phyloP scores from a whole-genome alignment of 164 flowering plant species.

The Chimonanthus salicifolius region DNA sequence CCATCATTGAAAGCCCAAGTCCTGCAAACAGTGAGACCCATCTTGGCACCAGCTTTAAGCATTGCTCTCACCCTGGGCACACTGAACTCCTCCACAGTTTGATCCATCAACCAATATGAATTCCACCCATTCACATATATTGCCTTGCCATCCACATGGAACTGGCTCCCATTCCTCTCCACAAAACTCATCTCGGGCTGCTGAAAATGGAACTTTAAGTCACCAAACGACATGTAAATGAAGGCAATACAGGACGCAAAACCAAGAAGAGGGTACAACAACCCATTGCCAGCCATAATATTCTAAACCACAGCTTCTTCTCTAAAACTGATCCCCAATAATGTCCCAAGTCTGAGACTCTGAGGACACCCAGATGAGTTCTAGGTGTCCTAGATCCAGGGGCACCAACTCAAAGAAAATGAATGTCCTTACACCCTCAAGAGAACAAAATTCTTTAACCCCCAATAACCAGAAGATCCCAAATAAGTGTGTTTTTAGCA shows the following conservation, averaged over 20 bases:
- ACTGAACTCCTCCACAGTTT: conserved; percentile 29
- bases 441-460: neutral
- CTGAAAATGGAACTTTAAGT: conserved; percentile 20
- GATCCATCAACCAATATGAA: conserved; percentile 17
- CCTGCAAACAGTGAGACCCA: conserved; percentile 67
- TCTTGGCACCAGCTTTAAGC: conserved; percentile 44
- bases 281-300: conserved; percentile 49
- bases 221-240: conserved; percentile 65
- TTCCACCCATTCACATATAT: conserved; percentile 19
- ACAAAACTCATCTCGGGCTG: conserved; percentile 53
- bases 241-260: conserved; percentile 58
- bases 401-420: neutral
- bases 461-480: neutral
- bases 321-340: too few species aligned
- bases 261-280: conserved; percentile 55
- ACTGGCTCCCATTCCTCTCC: conserved; percentile 63
- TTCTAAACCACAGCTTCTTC: neutral
- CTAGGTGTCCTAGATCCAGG: neutral
- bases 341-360: neutral
- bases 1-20: conserved; percentile 80
- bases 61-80: conserved; percentile 38
- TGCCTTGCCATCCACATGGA: conserved; percentile 52
- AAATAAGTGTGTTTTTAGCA: neutral
- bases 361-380: conserved; percentile 4
- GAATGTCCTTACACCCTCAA: neutral